Conservation (phyloP, 495 filamentous ascomycete species). For the Aspergillus steynii region DNA sequence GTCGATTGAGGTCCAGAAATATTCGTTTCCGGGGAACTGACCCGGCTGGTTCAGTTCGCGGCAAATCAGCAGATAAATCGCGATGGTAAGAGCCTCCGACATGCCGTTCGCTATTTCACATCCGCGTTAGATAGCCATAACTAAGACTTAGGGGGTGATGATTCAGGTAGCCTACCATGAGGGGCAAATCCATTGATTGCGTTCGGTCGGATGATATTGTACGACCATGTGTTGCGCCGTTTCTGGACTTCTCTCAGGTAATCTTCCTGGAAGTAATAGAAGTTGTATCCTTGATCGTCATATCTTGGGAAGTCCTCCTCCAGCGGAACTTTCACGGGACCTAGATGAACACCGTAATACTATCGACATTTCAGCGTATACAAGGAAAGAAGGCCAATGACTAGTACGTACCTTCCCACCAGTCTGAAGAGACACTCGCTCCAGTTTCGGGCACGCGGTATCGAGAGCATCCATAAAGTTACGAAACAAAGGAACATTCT, state of each 20-base stretch:
- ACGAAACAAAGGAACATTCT: slow-evolving; percentile 28
- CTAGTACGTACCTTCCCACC: slow-evolving; percentile 24
- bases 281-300: slow-evolving; percentile 28
- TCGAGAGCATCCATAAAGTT: slow-evolving; percentile 32
- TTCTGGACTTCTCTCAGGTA: slow-evolving; percentile 22
- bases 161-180: slow-evolving; percentile 11
- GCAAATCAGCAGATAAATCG: slow-evolving; percentile 30
- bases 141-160: background rate
- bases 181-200: slow-evolving; percentile 30
- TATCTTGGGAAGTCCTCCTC: slow-evolving; percentile 28
- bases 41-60: slow-evolving; percentile 22
- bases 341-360: slow-evolving; percentile 35
- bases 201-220: slow-evolving; percentile 33
- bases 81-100: slow-evolving; percentile 26
- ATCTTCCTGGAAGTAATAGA: slow-evolving; percentile 39
- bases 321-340: slow-evolving; percentile 26
- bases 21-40: slow-evolving; percentile 23
- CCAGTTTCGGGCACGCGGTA: slow-evolving; percentile 15
- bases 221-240: slow-evolving; percentile 24
- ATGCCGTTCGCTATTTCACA: slow-evolving; percentile 29
- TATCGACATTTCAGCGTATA: slow-evolving; percentile 9
- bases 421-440: slow-evolving; percentile 27
- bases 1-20: slow-evolving; percentile 27
- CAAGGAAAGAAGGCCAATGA: slow-evolving; percentile 1
- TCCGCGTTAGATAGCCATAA: background rate